Percentiles rank a stretch among this genome's conserved stretches.
Evolutionary conservation across 768 basidiomycete genomes (phyloP).

Genomic region (Boletus insuetus): DNA sequence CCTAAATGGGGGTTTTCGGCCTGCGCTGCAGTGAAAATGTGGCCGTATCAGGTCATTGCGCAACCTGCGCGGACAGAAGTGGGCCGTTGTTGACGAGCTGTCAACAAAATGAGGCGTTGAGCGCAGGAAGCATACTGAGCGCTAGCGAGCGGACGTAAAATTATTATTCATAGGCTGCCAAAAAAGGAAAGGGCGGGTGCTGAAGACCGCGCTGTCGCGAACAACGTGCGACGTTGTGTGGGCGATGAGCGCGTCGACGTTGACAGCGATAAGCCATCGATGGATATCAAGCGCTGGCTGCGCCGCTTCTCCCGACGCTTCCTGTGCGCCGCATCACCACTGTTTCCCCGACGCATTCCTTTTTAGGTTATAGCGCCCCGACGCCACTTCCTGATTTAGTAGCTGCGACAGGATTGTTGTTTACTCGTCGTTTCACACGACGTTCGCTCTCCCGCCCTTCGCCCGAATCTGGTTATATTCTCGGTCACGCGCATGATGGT

Average conservation of each 20-base stretch:
- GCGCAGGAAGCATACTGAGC: too few relatives aligned
- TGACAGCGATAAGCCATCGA: conserved; percentile 19
- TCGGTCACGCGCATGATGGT: conserved; percentile 9
- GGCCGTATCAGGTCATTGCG: neutral
- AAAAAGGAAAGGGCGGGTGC: too few relatives aligned
- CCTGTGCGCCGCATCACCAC: conserved; percentile 22
- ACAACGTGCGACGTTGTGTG: conserved; percentile 15
- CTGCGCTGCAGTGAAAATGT: too few relatives aligned
- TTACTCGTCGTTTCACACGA: conserved; percentile 15
- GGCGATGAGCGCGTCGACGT: conserved; percentile 1
- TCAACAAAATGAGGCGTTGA: neutral
- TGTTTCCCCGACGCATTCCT: conserved; percentile 20
- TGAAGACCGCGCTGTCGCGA: neutral
- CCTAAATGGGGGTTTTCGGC: too few relatives aligned
- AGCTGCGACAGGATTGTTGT: conserved; percentile 14
- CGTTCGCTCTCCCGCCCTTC: conserved; percentile 29
- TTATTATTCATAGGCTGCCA: too few relatives aligned
- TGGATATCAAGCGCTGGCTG: conserved; percentile 7
- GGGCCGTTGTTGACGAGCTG: neutral
- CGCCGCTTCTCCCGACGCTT: conserved; percentile 16
- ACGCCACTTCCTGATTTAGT: conserved; percentile 23
- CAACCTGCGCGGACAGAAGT: neutral
- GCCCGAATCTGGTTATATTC: conserved; percentile 10
- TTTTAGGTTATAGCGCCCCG: conserved; percentile 13
- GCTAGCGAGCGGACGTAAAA: too few relatives aligned